Evolutionary conservation across 2,329 filamentous ascomycete genomes (phyloP), one percentile per base, ranked within the genome.

Genomic region (Parafenestella ontariensis): DNA sequence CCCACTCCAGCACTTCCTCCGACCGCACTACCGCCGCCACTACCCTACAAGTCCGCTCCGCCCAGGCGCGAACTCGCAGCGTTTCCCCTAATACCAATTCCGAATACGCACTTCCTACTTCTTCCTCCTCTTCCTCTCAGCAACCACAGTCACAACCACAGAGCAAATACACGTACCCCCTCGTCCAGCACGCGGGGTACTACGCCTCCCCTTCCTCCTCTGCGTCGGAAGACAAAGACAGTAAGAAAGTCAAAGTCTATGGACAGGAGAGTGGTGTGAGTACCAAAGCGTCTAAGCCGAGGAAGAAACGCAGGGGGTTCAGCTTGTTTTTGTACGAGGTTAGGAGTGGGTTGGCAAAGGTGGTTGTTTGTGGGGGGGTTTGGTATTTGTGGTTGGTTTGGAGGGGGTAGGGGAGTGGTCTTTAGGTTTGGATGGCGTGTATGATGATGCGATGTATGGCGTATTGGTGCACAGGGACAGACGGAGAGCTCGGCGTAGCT

Each of bases 341-440:
- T 33, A 82, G 81, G 75, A 82, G 79, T 8, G 87, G 84, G 40
- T 65, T 87, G 17, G 86, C 84, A 77, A 80, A 84, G 43, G 87
- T 92, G 3, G 81, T 80, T 5, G 85, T 84, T 81, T 83, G 90
- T 73, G 86, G 85, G 18, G 73, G 87, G 40, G 61, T 78, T 13
- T 87, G 87, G 72, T 95, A 90, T 81, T 80, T 80, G 26, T 90
- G 87, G 77, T 76, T 94, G 64, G 80, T 88, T 52, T 86, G 83
- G 77, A 82, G 81, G 67, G 87, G 88, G 59, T 91, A 59, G 49
- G n/a, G n/a, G n/a, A n/a, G n/a, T n/a, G n/a, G n/a, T n/a, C n/a
- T n/a, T n/a, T n/a, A n/a, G n/a, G n/a, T n/a, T n/a, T 26, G 5
- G 9, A 5, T 26, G 9, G 24, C 24, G 5, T n/a, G 24, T 11